Evolutionary conservation across 2,329 filamentous ascomycete genomes (phyloP).

Genomic region (Keithomyces neogunnii): DNA sequence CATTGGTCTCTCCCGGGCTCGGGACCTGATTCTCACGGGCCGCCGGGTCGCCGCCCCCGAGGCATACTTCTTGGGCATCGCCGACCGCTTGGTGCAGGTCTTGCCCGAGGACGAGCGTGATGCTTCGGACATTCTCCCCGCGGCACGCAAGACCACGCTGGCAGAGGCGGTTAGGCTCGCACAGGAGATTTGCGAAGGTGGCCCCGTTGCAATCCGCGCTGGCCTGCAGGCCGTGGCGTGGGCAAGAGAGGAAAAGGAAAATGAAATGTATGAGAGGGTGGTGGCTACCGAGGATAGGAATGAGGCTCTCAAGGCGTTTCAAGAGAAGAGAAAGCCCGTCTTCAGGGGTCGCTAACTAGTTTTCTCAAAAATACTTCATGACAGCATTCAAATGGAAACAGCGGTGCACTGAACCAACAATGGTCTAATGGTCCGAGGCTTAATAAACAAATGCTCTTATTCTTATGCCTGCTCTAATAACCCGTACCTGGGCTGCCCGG

Average conservation of each 20-base stretch:
- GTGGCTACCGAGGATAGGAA: slow-evolving; percentile 76
- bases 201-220: slow-evolving; percentile 72
- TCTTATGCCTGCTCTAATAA: neutral
- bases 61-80: slow-evolving; percentile 85
- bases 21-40: slow-evolving; percentile 85
- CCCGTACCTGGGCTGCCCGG: neutral
- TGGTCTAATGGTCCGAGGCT: neutral
- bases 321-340: slow-evolving; percentile 51
- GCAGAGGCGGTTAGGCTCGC: slow-evolving; percentile 72
- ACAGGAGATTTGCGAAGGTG: slow-evolving; percentile 80
- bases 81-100: slow-evolving; percentile 82
- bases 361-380: neutral
- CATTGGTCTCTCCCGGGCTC: slow-evolving; percentile 72
- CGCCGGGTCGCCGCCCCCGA: slow-evolving; percentile 75
- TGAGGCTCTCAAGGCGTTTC: slow-evolving; percentile 82
- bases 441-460: neutral
- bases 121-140: slow-evolving; percentile 36
- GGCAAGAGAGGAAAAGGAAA: slow-evolving; percentile 71
- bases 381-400: neutral
- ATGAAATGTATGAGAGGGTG: slow-evolving; percentile 76
- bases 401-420: neutral
- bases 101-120: slow-evolving; percentile 41
- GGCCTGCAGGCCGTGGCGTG: slow-evolving; percentile 70
- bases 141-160: slow-evolving; percentile 60
- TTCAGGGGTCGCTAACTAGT: slow-evolving; percentile 42